Base-by-base conservation (phyloP, 495 filamentous ascomycete species). In the Penicillium atrosanguineum region DNA sequence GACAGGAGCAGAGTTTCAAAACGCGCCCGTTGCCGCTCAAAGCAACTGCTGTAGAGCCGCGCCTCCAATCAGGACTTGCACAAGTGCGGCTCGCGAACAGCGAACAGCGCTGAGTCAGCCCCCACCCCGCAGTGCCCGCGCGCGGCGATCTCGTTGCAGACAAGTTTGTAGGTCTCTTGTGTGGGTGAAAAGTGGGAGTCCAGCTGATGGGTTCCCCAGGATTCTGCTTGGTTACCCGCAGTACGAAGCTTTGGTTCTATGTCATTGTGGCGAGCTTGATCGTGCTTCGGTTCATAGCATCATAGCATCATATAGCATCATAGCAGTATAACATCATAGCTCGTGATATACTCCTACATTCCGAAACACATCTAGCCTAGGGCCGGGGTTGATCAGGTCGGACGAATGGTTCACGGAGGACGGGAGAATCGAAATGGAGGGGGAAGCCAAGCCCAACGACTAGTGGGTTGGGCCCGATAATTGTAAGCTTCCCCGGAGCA, bases 401-500 rank as follows among this genome's bases (percentile, higher is more conserved):
- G 59, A 51, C 54, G 44, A 61, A 61, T 57, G 59, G 59, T 57
- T 43, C 48, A 21, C n/a, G 48, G 39, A 34, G 25, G 16, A 15
- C 39, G 28, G 6, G 14, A 31, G 28, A 19, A n/a, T 23, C 36
- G 15, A 18, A 44, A 37, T 7, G 8, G 20, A 11, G 41, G 19
- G 47, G 18, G 36, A 34, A 23, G 21, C 6, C 7, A 23, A 28
- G 16, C 36, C 31, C 29, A 19, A 41, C 28, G 21, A 7, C 19
- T 31, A 37, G 21, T 15, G 18, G 29, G 18, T 21, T 23, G 7
- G 19, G 34, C 7, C 25, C 16, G 19, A 48, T n/a, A n/a, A n/a
- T 28, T 12, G 25, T 52, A 50, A 56, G 53, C 52, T 71, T 68
- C 60, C 61, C 72, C 73, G 73, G 73, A 66, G 69, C 63, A 76